Base-by-base conservation (phyloP, 768 basidiomycete genomes). In the Podaxis sp. region DNA sequence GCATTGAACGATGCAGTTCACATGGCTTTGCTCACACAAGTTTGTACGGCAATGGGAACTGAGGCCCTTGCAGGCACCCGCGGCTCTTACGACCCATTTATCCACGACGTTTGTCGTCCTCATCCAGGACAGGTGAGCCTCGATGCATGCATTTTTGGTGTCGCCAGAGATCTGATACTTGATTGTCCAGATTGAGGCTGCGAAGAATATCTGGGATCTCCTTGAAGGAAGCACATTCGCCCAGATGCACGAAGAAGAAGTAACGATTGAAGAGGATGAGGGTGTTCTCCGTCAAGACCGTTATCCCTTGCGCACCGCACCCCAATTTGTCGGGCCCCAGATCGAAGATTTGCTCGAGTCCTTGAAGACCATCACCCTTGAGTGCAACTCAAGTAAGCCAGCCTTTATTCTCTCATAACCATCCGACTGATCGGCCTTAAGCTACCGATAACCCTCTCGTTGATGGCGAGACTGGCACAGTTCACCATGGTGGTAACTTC, bases 401-500 rank as follows among this genome's bases (percentile, higher is more conserved):
- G 19, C 52, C 64, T 17, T 43, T 41, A 25, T 52, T 29, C 1
- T 7, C 36, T 41, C 15, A 13, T 52, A 8, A 17, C 46, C 52
- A 11, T 19, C 33, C 38, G 29, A 40, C 63, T 61, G 29, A 67
- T 62, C 29, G 15, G n/a, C 47, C 53, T 63, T 50, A 59, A 90
- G 88, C 93, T 19, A 95, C 93, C 3, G 93, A 95, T 70, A 95
- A 95, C 70, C 93, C 93, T 1, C 82, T 95, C 7, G 79, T 94
- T 41, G 90, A 95, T 64, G 80, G 80, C 46, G 80, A 86, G 66
- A 83, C 82, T 4, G 85, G 85, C 2, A 77, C 75, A 56, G 79
- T 93, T 19, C 90, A 93, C 71, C 83, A 93, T 60, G 93, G 91
- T 33, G 93, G 93, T 15, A 94, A 94, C 72, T 95, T 95, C 84